A percentile compares a stretch with the other conserved stretches of the same genome.
Evolutionary conservation across 2,329 filamentous ascomycete species (phyloP).

Genomic region (Aspergillus sp.): DNA sequence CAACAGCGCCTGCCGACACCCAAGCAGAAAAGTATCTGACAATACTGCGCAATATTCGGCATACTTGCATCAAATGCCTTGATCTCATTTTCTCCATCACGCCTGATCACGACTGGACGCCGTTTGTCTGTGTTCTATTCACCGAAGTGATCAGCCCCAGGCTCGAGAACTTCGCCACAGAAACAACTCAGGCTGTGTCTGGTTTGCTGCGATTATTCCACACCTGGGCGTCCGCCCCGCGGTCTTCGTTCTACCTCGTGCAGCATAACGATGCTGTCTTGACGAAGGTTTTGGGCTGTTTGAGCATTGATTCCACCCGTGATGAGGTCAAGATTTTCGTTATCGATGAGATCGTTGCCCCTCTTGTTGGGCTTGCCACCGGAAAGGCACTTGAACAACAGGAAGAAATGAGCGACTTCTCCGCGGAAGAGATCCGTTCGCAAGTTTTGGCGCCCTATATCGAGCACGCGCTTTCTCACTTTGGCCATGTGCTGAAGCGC

Average conservation of each 20-base stretch:
- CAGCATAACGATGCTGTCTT: constrained; percentile 60
- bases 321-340: constrained; percentile 84
- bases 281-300: constrained; percentile 66
- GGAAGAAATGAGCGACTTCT: constrained; percentile 42
- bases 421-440: constrained; percentile 32
- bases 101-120: constrained; percentile 66
- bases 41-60: constrained; percentile 49
- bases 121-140: constrained; percentile 69
- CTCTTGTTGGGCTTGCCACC: constrained; percentile 61
- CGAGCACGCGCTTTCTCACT: constrained; percentile 58
- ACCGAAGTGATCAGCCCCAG: constrained; percentile 73
- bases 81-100: constrained; percentile 74
- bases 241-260: constrained; percentile 68
- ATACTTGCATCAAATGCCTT: constrained; percentile 73
- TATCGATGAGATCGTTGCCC: constrained; percentile 68
- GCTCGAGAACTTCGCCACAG: constrained; percentile 72
- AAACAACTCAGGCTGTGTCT: constrained; percentile 88
- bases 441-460: constrained; percentile 56
- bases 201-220: constrained; percentile 76
- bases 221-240: constrained; percentile 70
- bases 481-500: constrained; percentile 54
- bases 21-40: constrained; percentile 30
- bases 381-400: constrained; percentile 53
- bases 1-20: constrained; percentile 24
- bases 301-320: constrained; percentile 71